Base-by-base conservation (phyloP, 225 moss, liverwort and hornwort species). In the Takakia lepidozioides region DNA sequence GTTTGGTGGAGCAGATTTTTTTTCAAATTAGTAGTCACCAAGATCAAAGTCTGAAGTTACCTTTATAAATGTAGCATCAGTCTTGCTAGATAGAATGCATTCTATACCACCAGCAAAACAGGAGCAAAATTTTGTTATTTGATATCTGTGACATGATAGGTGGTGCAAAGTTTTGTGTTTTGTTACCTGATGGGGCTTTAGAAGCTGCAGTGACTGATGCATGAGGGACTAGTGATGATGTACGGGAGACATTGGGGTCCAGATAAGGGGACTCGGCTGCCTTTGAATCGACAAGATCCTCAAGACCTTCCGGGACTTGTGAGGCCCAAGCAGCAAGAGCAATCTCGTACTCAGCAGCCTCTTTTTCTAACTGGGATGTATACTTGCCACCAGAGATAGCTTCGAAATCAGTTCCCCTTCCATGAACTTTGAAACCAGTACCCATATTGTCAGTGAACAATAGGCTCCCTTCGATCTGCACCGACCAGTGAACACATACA, bases 321-420 rank as follows among this genome's bases (percentile, higher is more conserved):
- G 39, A 16, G 0, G 63, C 70, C 50, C 66, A 70, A 28, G 52
- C 50, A 14, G 48, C 28, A 13, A 80, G 64, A 15, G 66, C 38
- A 35, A 53, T 16, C 10, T 67, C 43, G 3, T 70, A 48, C 18
- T 70, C 57, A 18, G 60, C 28, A 2, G 43, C 55, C 11, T 80
- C 74, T 58, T 74, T 4, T 0, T 30, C 39, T 17, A 40, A 39
- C 9, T 60, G 63, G 0, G 66, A 60, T 3, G 53, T 57, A 4
- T 49, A 63, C 38, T 80, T 80, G 17, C 95, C 95, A 17, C 52
- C 53, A 44, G 20, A 62, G 19, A 98, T 75, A 1, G 51, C 16
- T 24, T 90, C 86, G 57, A 90, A 72, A 45, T 82, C 80, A 13
- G 70, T 78, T 17, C 95, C 90, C 80, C 82, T 82, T 42, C 71